These are phyloP conservation scores for Pseudozyma thailandica DNA, from an alignment of 1,284 basidiomycete genomes.

Conservation along the genomic window DNA sequence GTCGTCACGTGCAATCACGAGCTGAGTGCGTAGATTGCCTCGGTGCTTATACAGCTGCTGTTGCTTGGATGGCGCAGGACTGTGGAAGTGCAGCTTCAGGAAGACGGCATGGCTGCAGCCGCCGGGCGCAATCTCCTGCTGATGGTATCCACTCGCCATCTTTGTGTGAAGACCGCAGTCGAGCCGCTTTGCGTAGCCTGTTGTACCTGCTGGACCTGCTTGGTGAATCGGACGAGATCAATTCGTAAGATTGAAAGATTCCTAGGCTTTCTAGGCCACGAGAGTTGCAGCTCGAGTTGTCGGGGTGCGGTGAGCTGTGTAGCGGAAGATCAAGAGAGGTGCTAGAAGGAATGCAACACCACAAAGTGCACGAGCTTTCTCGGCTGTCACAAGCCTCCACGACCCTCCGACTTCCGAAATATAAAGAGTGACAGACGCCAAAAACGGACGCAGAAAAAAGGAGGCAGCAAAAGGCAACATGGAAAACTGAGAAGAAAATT, in stretches of 20 bases:
- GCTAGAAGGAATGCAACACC: not conserved
- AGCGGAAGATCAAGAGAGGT: not conserved
- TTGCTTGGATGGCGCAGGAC: constrained; percentile 21
- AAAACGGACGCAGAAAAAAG: constrained; percentile 5
- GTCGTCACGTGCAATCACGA: constrained; percentile 64
- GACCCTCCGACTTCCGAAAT: not conserved
- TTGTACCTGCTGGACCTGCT: not conserved
- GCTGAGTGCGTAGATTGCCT: constrained; percentile 54
- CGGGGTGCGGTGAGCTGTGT: not conserved
- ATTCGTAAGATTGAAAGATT: too few relatives aligned
- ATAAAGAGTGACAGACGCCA: not conserved
- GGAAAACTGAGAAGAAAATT: constrained; percentile 9
- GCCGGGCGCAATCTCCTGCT: constrained; percentile 54
- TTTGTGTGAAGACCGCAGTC: not conserved
- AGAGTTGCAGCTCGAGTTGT: not conserved
- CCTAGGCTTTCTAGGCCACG: too few relatives aligned
- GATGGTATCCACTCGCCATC: constrained; percentile 50
- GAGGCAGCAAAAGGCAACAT: constrained; percentile 3
- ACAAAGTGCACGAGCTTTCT: constrained; percentile 2
- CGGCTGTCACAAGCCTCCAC: not conserved
- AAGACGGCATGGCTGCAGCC: constrained; percentile 54
- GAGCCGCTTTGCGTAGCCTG: not conserved
- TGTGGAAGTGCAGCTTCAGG: constrained; percentile 39
- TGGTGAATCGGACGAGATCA: too few relatives aligned
- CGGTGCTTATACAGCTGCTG: constrained; percentile 44